phyloP scores from a whole-genome alignment of 164 flowering plant genomes.

The Vitis rupestris region DNA sequence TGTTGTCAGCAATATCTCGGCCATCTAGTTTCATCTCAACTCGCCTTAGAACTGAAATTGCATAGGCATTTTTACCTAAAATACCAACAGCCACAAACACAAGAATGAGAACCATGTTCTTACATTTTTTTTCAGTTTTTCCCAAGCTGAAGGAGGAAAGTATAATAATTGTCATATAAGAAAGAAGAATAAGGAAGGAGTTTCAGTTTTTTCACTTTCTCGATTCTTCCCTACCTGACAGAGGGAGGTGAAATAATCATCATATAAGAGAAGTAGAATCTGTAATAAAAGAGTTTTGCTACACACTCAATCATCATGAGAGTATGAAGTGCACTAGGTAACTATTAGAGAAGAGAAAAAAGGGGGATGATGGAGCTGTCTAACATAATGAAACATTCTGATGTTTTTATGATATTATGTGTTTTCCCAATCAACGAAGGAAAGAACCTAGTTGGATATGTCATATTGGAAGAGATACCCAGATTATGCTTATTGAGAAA shows the following conservation, averaged over 20 bases:
- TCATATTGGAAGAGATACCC: background rate
- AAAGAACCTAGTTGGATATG: background rate
- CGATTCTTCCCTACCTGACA: too few species aligned
- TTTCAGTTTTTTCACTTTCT: too few species aligned
- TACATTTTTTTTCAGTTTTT: background rate
- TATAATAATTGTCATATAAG: background rate
- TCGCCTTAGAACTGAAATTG: slow-evolving; percentile 74
- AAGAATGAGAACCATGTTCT: slow-evolving; percentile 1
- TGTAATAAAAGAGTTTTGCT: background rate
- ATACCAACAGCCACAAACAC: background rate
- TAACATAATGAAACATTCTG: too few species aligned
- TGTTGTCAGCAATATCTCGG: slow-evolving; percentile 63
- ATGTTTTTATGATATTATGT: background rate
- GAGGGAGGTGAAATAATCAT: background rate
- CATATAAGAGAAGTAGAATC: background rate
- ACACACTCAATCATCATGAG: background rate
- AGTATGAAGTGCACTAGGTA: background rate
- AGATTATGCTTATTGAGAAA: too few species aligned
- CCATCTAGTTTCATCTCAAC: slow-evolving; percentile 94
- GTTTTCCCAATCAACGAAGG: background rate
- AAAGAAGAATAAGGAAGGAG: too few species aligned
- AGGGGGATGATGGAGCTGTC: background rate
- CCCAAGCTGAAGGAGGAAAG: background rate
- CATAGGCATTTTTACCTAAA: slow-evolving; percentile 86
- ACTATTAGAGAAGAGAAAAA: background rate